Evolutionary conservation across 208 protist species (phyloP).

Genomic region (Trypanosoma caninum): DNA sequence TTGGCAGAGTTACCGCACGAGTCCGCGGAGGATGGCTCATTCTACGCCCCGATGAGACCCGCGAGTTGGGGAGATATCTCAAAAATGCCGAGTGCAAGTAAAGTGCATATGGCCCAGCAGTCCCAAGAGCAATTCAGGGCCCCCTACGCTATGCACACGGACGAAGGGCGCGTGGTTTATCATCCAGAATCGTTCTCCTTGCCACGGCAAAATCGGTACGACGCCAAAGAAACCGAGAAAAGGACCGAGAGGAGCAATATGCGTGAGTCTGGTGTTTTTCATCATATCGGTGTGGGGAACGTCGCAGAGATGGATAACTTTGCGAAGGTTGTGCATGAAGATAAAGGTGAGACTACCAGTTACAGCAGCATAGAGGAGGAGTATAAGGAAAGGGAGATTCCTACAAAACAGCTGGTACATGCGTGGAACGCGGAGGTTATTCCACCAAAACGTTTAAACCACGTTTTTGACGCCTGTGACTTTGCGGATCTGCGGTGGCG

Average conservation of each 20-base stretch:
- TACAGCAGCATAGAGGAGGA: conserved; percentile 19
- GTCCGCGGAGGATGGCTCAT: conserved; percentile 14
- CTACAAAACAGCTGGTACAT: conserved; percentile 22
- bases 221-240: no score
- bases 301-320: background rate
- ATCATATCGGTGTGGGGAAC: background rate
- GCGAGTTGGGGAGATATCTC: background rate
- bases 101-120: background rate
- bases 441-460: background rate
- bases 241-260: no score
- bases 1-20: conserved; percentile 20
- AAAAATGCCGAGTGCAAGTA: background rate
- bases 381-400: conserved; percentile 21
- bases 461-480: background rate
- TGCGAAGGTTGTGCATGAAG: conserved; percentile 8
- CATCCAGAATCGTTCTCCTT: no score
- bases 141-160: no score
- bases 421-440: conserved; percentile 29
- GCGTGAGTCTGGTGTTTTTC: background rate
- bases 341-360: conserved; percentile 9
- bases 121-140: background rate
- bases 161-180: background rate
- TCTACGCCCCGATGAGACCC: conserved; percentile 12
- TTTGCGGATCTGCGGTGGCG: conserved; percentile 16
- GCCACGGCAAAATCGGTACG: no score